phyloP scores from a whole-genome alignment of 768 basidiomycete genomes.

The Auriculariales sp. region DNA sequence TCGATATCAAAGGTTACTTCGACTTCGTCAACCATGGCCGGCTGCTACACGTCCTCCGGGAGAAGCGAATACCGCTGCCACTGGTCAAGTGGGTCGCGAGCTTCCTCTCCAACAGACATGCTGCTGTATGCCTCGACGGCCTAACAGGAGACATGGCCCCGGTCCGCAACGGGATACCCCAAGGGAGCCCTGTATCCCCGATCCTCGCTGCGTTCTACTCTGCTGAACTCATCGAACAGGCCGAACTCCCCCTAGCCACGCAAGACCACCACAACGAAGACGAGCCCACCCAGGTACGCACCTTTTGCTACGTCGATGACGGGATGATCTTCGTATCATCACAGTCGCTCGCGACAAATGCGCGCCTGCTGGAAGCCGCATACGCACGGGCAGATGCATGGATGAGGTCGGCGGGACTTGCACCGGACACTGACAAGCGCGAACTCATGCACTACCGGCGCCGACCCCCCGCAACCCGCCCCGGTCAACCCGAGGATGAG shows the following conservation, averaged over 20 bases:
- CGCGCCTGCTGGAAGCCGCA: background rate
- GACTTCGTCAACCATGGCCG: conserved; percentile 11
- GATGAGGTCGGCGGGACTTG: background rate
- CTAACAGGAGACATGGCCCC: conserved; percentile 13
- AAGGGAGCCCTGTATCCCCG: conserved; percentile 16
- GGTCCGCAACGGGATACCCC: conserved; percentile 19
- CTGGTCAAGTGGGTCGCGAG: conserved; percentile 6
- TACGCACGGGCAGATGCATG: background rate
- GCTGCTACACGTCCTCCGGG: conserved; percentile 2
- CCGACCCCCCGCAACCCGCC: background rate
- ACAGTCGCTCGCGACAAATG: background rate
- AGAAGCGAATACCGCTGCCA: conserved; percentile 5
- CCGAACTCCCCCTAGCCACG: background rate
- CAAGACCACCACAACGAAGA: no score
- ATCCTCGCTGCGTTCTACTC: conserved; percentile 7
- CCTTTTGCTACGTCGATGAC: conserved; percentile 20
- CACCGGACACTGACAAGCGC: conserved; percentile 1
- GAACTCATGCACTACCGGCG: conserved; percentile 4
- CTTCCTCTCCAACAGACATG: conserved; percentile 5
- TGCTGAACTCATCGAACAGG: conserved; percentile 1
- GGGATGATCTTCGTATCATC: conserved; percentile 9
- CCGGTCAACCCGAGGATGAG: background rate
- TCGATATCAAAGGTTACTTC: conserved; percentile 13
- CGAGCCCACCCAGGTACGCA: conserved; percentile 5
- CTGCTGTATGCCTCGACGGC: conserved; percentile 10